A percentile compares a stretch with the other conserved stretches of the same genome.
These are phyloP conservation scores for Geosmithia putterillii DNA, from an alignment of 2,329 filamentous ascomycete genomes.

Conservation along the genomic window DNA sequence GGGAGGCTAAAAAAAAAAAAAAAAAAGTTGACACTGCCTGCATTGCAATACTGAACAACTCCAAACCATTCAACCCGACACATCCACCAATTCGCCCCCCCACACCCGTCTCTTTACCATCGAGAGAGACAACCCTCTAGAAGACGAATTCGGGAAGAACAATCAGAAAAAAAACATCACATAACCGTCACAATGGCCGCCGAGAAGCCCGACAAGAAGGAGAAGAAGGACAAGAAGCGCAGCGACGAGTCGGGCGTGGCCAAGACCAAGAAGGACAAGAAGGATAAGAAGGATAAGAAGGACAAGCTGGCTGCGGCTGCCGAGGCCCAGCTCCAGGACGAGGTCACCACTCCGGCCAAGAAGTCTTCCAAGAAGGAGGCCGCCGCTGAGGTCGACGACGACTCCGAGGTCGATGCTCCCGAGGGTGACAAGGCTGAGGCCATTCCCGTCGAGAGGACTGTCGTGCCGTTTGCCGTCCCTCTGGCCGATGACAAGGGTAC, in stretches of 20 bases:
- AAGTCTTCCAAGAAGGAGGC: slow-evolving; percentile 25
- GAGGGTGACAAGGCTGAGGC: slow-evolving; percentile 16
- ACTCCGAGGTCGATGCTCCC: slow-evolving; percentile 22
- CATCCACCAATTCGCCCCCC: not conserved
- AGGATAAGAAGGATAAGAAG: slow-evolving; percentile 61
- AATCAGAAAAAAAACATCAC: no score
- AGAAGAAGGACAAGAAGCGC: slow-evolving; percentile 49
- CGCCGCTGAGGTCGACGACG: slow-evolving; percentile 24
- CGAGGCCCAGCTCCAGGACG: slow-evolving; percentile 51
- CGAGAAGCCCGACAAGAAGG: slow-evolving; percentile 36
- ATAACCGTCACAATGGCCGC: slow-evolving; percentile 25
- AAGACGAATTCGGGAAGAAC: not conserved
- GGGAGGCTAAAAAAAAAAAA: not conserved
- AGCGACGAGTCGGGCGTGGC: slow-evolving; percentile 39
- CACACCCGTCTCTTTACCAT: not conserved
- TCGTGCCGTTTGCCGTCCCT: slow-evolving; percentile 76
- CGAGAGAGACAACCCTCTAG: not conserved
- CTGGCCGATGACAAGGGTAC: slow-evolving; percentile 67
- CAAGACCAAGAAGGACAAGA: slow-evolving; percentile 47
- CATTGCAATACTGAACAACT: not conserved
- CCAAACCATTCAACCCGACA: not conserved
- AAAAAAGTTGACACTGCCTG: not conserved
- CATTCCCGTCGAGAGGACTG: slow-evolving; percentile 34
- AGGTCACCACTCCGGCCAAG: slow-evolving; percentile 27
- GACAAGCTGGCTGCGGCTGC: slow-evolving; percentile 56